Percentiles rank a stretch among this genome's conserved stretches.
Conservation (phyloP, 306 rosid genomes). For the Cicer pinnatifidum region DNA sequence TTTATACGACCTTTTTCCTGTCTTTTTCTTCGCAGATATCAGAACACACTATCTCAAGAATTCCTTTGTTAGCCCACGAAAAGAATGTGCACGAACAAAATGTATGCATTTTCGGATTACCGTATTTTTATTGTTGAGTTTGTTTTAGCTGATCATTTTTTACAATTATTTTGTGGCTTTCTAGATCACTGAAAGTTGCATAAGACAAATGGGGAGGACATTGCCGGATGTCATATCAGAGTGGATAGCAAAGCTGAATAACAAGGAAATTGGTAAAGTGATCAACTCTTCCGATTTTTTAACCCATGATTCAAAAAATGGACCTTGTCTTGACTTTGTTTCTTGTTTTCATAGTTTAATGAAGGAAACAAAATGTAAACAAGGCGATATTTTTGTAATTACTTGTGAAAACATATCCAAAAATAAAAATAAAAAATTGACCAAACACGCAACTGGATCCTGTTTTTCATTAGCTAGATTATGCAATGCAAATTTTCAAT, state of each 20-base stretch:
- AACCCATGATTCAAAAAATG: conserved; percentile 7
- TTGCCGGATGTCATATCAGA: conserved; percentile 80
- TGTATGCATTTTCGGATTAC: conserved; percentile 47
- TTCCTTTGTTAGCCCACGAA: conserved; percentile 75
- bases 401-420: not conserved
- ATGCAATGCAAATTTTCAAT: conserved; percentile 11
- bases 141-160: conserved; percentile 28
- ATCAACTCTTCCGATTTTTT: conserved; percentile 8
- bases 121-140: not conserved
- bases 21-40: conserved; percentile 63
- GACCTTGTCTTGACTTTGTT: not conserved
- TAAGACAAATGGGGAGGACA: conserved; percentile 81
- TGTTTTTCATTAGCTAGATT: conserved; percentile 31
- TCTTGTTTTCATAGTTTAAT: conserved; percentile 1
- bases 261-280: conserved; percentile 68
- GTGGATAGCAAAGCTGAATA: conserved; percentile 67
- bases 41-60: conserved; percentile 58
- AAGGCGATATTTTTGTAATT: not conserved
- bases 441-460: conserved; percentile 1
- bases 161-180: conserved; percentile 29
- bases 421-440: not conserved
- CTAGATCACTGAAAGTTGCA: conserved; percentile 80
- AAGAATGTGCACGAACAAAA: conserved; percentile 78
- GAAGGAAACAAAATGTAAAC: conserved; percentile 15
- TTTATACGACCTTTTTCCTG: not conserved